Base-by-base conservation (phyloP, 805 yeast genomes). In the Teunomyces panamensis region DNA sequence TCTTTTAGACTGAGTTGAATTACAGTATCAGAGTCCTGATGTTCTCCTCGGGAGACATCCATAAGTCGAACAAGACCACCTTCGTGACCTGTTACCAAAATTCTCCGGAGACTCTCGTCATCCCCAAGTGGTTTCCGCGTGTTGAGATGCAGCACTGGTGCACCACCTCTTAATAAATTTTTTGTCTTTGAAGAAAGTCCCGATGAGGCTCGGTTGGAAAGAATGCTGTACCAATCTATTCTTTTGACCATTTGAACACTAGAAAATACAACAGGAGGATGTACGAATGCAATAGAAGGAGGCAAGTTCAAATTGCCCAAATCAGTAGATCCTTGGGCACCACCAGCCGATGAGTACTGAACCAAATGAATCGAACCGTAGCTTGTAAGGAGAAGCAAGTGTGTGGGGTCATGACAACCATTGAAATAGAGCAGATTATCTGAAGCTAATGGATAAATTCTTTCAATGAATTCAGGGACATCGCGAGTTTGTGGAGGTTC, bases 21-120 rank as follows among this genome's bases (percentile, higher is more conserved):
- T 6, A 59, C 53, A 32, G 58, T 59, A 43, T 67, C 73, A 8
- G 62, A 54, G 20, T 65, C 71, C 43, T 55, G 64, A 20, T 58
- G 63, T 42, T 88, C 96, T 16, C 87, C 86, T 48, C 83, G 81
- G 0, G 95, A 82, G 0, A 89, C 84, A 66, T 92, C 96, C 83
- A 90, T 84, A 8, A 92, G 72, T 46, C 97, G 76, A 0, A 94
- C 80, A 30, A 84, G 78, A 0, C 97, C 98, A 62, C 85, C 85
- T 30, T 83, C 79, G 60, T 94, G 96, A 0, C 97, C 98, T 0
- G 96, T 84, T 1, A 89, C 83, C 36, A 91, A 49, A n/a, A 73
- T 60, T 45, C 58, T 65, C 9, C 70, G 70, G 9, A 79, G 79
- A 3, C 84, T 58, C 8, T 71, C 75, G 39, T 64, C 67, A 26